Base-by-base conservation (phyloP, 305 asterid genomes). In the Fraxinus dipetala region DNA sequence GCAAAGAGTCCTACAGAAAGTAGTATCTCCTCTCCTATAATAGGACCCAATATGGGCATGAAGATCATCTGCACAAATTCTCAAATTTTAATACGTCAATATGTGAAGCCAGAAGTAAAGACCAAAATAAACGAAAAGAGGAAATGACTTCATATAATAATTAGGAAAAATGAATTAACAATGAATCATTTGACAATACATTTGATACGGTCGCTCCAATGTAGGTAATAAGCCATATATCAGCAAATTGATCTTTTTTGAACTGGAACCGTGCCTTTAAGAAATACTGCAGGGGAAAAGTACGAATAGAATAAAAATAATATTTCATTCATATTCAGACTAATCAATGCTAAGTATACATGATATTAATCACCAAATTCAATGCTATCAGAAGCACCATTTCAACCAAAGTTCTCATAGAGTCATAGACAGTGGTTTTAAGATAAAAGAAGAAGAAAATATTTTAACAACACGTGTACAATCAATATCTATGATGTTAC, bases 1-100 rank as follows among this genome's bases (percentile, higher is more conserved):
- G 90, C 88, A 6, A 91, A 90, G 74, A 91, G 93, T 65, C 93
- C 94, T n/a, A 91, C 48, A 54, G 90, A 89, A 63, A 89, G 91
- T 85, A 91, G 80, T 18, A 87, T 88, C 84, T 91, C 92, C 86
- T 91, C 94, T 83, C 92, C 92, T 11, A 91, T 80, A 67, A 87
- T 36, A 30, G 90, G 90, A 45, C 90, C 90, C 5, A 91, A 82
- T 18, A 59, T 16, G 9, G 94, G 94, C 89, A 87, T 87, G 48
- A 91, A 24, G 20, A 88, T 80, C 90, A 88, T 86, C 94, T 91
- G 92, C 84, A 80, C 26, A 43, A 35, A 48, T 18, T 76, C 67
- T n/a, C 6, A 83, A 45, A 65, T 78, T 26, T 56, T 56, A 18
- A 3, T 65, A 65, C 35, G 32, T 30, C 36, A 10, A 69, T 69